These are phyloP conservation scores for Melanopsichium pennsylvanicum DNA, from an alignment of 1,284 basidiomycete species.

Conservation along the genomic window DNA sequence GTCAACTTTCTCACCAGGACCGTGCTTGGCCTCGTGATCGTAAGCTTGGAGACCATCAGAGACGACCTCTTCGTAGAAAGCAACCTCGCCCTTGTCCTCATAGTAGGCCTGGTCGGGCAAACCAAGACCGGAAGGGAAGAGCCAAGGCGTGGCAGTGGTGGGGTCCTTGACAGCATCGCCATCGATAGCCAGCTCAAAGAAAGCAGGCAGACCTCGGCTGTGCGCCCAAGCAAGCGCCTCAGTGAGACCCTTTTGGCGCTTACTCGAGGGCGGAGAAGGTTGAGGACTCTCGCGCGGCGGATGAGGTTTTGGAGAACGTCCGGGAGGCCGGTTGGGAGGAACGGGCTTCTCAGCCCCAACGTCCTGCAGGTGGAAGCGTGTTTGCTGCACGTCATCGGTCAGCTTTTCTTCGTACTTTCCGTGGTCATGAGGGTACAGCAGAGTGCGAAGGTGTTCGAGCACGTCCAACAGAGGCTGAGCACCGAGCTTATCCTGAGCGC, in stretches of 20 bases:
- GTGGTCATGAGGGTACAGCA: constrained; percentile 46
- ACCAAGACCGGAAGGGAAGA: constrained; percentile 82
- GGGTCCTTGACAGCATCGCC: constrained; percentile 91
- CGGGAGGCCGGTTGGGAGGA: constrained; percentile 52
- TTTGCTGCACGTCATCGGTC: constrained; percentile 71
- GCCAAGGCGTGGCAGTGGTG: constrained; percentile 83
- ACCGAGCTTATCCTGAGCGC: constrained; percentile 68
- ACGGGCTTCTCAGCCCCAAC: constrained; percentile 64
- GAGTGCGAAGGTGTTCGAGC: constrained; percentile 65
- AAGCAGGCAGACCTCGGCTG: constrained; percentile 72
- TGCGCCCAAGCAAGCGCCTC: constrained; percentile 86
- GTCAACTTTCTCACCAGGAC: constrained; percentile 71
- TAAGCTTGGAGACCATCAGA: constrained; percentile 75
- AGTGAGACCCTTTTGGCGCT: constrained; percentile 72
- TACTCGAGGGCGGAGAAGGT: constrained; percentile 47
- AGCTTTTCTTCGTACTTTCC: constrained; percentile 67
- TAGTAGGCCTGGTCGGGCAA: constrained; percentile 96
- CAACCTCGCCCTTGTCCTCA: constrained; percentile 76
- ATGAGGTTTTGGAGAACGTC: constrained; percentile 48
- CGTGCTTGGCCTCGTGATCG: constrained; percentile 67
- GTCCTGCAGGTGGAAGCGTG: constrained; percentile 72
- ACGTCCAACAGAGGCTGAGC: constrained; percentile 68
- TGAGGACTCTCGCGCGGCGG: constrained; percentile 42
- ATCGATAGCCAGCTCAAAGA: constrained; percentile 82
- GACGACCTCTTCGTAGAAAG: constrained; percentile 77